Evolutionary conservation across 2,329 filamentous ascomycete species (phyloP), one percentile per base, ranked within the genome.

Genomic region (Aspergillus thermomutatus): DNA sequence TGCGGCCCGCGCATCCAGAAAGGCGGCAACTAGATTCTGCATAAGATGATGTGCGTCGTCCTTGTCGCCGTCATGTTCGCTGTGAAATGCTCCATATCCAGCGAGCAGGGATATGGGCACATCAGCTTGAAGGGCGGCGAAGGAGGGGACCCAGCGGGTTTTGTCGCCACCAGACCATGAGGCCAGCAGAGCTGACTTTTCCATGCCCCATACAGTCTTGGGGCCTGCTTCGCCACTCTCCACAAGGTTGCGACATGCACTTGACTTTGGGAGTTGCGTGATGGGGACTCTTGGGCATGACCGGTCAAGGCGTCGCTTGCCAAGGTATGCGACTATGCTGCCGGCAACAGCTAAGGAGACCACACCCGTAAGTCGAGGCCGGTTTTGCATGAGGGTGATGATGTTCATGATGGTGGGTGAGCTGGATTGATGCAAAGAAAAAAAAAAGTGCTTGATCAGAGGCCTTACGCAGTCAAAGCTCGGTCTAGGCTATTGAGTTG

Each of bases 81-180:
- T 11, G 2, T 11, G 0, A 28, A 28, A 28, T 11, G 27, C 27
- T 28, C 27, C 27, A 26, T 17, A 61, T 26, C 49, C 46, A 49
- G 25, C 50, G 7, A 57, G 51, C 2, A 26, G 28, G 7, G 50
- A 46, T 2, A 57, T 10, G 7, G 55, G 55, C 1, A 57, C 31
- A 9, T 57, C 55, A 19, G 25, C 51, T 21, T 57, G 51, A 5
- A 54, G 23, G 3, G 55, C 55, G 4, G 34, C 46, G 40, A 50
- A 54, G 11, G 51, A 54, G 17, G 55, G 21, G 21, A 57, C 37
- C 50, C 55, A 57, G 46, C 50, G 46, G 2, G 41, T 48, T 53
- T 57, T 41, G 4, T 43, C 4, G 6, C 21, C 26, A 23, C 23
- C 37, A 10, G 55, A 34, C 50, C 51, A 50, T 10, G 19, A 8